phyloP scores from a whole-genome alignment of 1,139 yeast species.

The Debaryomyces psychrophilus region DNA sequence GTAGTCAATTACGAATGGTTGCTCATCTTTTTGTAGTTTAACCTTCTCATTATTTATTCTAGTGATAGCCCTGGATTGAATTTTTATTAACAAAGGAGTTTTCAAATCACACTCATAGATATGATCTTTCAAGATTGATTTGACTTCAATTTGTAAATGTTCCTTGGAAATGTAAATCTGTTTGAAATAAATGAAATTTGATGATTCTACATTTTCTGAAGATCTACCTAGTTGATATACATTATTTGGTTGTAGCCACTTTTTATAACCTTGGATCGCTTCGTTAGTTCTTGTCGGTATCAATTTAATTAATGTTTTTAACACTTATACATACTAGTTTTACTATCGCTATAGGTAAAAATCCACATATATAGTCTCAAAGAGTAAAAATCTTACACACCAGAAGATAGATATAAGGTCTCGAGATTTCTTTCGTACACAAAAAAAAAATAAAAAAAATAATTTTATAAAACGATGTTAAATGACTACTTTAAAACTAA shows the following conservation, averaged over 20 bases:
- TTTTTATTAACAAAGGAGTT: slow-evolving; percentile 26
- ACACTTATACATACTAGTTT: slow-evolving; percentile 7
- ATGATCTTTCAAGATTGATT: slow-evolving; percentile 11
- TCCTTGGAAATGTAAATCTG: slow-evolving; percentile 35
- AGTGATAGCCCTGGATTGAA: slow-evolving; percentile 37
- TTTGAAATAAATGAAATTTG: slow-evolving; percentile 21
- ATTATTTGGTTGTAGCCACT: slow-evolving; percentile 21
- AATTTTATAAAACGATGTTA: background rate
- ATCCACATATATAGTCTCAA: slow-evolving; percentile 12
- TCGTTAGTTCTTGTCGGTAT: background rate
- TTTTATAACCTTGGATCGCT: slow-evolving; percentile 3
- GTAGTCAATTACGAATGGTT: slow-evolving; percentile 22
- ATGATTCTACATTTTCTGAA: slow-evolving; percentile 19
- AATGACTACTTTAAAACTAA: slow-evolving; percentile 7
- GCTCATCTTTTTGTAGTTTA: slow-evolving; percentile 24
- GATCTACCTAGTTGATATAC: slow-evolving; percentile 37
- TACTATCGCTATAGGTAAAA: slow-evolving; percentile 8
- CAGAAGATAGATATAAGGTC: background rate
- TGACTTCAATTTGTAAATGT: slow-evolving; percentile 30
- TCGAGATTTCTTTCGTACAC: background rate
- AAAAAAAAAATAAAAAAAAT: slow-evolving; percentile 3
- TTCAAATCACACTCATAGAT: slow-evolving; percentile 15
- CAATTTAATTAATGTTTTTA: background rate
- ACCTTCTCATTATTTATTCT: slow-evolving; percentile 31
- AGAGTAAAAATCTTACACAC: background rate